Evolutionary conservation across 345 rosid species (phyloP).

Genomic region (Eucalyptus cloeziana): DNA sequence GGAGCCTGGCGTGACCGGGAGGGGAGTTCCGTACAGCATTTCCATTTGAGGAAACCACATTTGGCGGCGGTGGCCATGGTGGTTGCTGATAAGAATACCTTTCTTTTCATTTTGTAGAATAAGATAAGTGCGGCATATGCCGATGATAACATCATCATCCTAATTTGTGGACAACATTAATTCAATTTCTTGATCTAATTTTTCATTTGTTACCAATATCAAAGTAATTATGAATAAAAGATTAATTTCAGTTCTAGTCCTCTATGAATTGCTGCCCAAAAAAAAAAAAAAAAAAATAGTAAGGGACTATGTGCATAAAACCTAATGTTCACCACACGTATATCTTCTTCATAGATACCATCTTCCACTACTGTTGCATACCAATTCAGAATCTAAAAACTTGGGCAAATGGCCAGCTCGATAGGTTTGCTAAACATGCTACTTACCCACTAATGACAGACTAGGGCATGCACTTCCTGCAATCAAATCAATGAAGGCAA

Average conservation of each 20-base stretch:
- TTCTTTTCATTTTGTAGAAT: neutral
- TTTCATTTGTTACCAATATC: neutral
- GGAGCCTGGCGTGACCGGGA: conserved; percentile 32
- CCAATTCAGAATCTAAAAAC: neutral
- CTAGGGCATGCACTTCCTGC: neutral
- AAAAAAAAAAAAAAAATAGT: neutral
- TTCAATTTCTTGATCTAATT: neutral
- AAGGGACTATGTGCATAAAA: neutral
- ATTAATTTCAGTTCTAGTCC: neutral
- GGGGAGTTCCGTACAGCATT: conserved; percentile 32
- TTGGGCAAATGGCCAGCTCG: neutral
- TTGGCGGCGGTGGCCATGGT: neutral
- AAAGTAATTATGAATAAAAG: neutral
- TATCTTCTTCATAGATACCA: neutral
- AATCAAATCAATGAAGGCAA: neutral
- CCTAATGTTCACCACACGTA: neutral
- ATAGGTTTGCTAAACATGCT: neutral
- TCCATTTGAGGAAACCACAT: conserved; percentile 6
- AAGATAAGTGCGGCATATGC: neutral
- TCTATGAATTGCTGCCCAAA: neutral
- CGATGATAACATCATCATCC: neutral
- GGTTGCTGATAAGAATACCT: neutral
- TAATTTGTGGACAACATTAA: neutral
- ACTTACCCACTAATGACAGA: neutral
- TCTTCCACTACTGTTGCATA: neutral